Conservation (phyloP, 2,329 filamentous ascomycete species). For the Gaeumannomyces tritici region DNA sequence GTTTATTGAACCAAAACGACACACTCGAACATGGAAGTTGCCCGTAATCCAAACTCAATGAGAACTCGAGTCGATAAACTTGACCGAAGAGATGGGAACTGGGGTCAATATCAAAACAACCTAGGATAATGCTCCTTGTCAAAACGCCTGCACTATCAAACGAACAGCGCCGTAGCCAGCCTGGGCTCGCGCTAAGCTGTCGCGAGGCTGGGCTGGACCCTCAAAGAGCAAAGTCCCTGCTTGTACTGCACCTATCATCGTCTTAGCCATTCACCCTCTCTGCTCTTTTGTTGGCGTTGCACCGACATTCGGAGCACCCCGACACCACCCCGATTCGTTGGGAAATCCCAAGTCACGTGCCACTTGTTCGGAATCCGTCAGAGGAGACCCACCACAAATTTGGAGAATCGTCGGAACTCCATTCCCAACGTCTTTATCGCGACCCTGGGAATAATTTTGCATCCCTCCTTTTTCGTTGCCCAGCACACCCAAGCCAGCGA, state of each 20-base stretch:
- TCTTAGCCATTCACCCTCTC: not conserved
- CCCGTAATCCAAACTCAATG: not conserved
- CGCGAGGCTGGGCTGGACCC: too few relatives aligned
- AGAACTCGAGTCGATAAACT: not conserved
- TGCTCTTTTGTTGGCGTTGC: not conserved
- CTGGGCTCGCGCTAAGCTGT: too few relatives aligned
- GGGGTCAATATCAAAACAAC: not conserved
- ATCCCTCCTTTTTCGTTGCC: not conserved
- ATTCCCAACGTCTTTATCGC: not conserved
- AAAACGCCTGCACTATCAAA: too few relatives aligned
- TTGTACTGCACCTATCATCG: not conserved
- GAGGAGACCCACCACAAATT: conserved; percentile 1
- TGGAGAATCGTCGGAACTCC: conserved; percentile 2
- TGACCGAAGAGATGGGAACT: not conserved
- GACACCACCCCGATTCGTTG: not conserved
- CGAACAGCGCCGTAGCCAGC: too few relatives aligned
- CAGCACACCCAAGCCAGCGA: not conserved
- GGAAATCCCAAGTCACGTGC: not conserved
- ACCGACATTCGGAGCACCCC: not conserved
- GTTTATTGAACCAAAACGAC: too few relatives aligned
- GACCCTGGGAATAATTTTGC: not conserved
- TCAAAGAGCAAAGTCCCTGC: too few relatives aligned
- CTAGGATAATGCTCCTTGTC: not conserved
- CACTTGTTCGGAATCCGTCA: not conserved
- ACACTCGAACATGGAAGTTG: not conserved